Evolutionary conservation across 257 asterid genomes (phyloP).

Genomic region (Prunella vulgaris): DNA sequence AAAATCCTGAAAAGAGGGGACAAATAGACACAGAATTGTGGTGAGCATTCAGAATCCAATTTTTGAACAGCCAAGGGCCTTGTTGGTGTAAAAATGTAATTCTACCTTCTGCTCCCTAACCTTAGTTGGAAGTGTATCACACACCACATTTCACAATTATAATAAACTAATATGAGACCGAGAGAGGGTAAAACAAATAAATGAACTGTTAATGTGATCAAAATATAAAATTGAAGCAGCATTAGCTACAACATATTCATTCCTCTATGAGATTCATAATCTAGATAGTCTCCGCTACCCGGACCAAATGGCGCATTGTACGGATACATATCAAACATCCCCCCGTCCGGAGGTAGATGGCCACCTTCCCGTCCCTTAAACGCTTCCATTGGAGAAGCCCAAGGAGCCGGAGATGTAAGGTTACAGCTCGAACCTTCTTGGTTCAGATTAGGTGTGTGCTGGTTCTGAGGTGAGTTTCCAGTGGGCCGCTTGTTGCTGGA

Average conservation of each 20-base stretch:
- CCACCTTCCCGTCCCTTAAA: constrained; percentile 57
- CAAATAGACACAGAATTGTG: too few relatives aligned
- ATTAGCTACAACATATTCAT: constrained; percentile 51
- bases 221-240: constrained; percentile 1
- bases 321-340: constrained; percentile 53
- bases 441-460: constrained; percentile 40
- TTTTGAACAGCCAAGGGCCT: too few relatives aligned
- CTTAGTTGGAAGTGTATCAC: too few relatives aligned
- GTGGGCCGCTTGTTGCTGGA: constrained; percentile 59
- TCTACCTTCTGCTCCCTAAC: too few relatives aligned
- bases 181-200: neutral
- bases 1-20: too few relatives aligned
- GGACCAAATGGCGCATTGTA: constrained; percentile 53
- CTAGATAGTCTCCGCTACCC: constrained; percentile 43
- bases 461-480: constrained; percentile 63
- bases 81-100: too few relatives aligned
- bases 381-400: constrained; percentile 51
- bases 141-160: too few relatives aligned
- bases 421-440: constrained; percentile 67
- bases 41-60: too few relatives aligned
- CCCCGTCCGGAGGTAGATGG: constrained; percentile 42
- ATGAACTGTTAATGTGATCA: neutral
- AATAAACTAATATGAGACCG: too few relatives aligned
- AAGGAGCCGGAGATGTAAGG: constrained; percentile 47
- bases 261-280: constrained; percentile 57